These are phyloP conservation scores for Nicotiana rustica DNA, from an alignment of 305 asterid species.

Conservation along the genomic window DNA sequence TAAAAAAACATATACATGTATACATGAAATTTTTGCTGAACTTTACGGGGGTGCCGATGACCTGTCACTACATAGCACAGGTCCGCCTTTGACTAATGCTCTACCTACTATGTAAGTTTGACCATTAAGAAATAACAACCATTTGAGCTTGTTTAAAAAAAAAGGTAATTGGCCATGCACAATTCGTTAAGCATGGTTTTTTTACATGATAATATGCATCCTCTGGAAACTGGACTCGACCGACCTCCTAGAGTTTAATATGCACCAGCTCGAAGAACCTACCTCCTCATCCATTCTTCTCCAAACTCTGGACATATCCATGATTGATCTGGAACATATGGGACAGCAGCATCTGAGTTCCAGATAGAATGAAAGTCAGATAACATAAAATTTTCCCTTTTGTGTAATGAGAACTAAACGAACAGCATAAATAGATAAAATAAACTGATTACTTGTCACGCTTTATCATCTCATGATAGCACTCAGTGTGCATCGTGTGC, in stretches of 20 bases:
- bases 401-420: not conserved
- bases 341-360: conserved; percentile 82
- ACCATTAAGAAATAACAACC: not conserved
- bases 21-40: too few species aligned
- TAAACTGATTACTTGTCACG: conserved; percentile 69
- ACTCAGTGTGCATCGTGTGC: conserved; percentile 93
- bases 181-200: not conserved
- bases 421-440: not conserved
- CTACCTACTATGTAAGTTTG: not conserved
- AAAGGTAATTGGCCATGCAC: not conserved
- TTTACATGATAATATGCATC: conserved; percentile 24
- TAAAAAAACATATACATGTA: too few species aligned
- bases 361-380: conserved; percentile 25
- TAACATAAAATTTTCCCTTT: not conserved
- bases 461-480: conserved; percentile 83
- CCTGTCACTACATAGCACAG: too few species aligned
- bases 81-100: not conserved
- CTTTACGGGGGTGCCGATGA: too few species aligned
- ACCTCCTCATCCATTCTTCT: conserved; percentile 87
- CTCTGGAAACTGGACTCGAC: conserved; percentile 20
- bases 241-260: conserved; percentile 19
- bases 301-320: conserved; percentile 85
- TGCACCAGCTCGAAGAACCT: conserved; percentile 13
- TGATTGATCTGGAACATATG: conserved; percentile 81
- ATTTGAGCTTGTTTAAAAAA: not conserved